These are phyloP conservation scores for Globisporangium orthogonon DNA, from an alignment of 352 stramenopile genomes.

Conservation along the genomic window DNA sequence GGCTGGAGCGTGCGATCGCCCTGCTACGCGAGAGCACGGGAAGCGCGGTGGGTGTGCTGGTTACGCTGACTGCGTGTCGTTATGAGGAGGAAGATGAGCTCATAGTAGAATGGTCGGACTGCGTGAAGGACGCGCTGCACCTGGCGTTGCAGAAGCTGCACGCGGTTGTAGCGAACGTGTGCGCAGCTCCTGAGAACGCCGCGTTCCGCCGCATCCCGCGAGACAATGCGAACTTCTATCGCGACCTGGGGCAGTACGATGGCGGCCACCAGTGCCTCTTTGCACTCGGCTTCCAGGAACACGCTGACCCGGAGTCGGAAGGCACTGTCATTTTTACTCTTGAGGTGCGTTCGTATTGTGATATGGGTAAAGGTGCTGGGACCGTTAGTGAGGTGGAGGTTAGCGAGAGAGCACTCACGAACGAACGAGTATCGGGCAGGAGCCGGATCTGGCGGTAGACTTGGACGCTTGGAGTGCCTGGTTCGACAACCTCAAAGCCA, in stretches of 20 bases:
- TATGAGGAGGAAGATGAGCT: too few relatives aligned
- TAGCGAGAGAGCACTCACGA: not conserved
- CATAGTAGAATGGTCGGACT: not conserved
- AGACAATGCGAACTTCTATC: constrained; percentile 65
- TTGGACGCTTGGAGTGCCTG: constrained; percentile 75
- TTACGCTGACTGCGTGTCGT: not conserved
- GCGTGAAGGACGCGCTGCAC: constrained; percentile 20
- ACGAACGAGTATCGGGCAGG: constrained; percentile 16
- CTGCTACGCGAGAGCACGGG: constrained; percentile 36
- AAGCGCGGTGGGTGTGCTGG: constrained; percentile 16
- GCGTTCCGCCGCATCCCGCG: constrained; percentile 66
- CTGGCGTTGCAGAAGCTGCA: constrained; percentile 45
- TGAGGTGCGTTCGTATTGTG: constrained; percentile 29
- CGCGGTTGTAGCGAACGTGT: constrained; percentile 57
- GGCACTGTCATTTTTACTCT: constrained; percentile 46
- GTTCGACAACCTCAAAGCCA: constrained; percentile 71
- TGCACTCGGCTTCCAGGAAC: constrained; percentile 55
- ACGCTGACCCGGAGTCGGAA: constrained; percentile 39
- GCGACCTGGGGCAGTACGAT: constrained; percentile 56
- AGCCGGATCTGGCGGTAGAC: constrained; percentile 67
- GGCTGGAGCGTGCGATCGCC: constrained; percentile 30
- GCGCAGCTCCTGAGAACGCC: constrained; percentile 56
- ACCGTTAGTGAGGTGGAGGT: not conserved
- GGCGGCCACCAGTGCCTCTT: constrained; percentile 60
- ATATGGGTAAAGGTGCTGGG: not conserved